Evolutionary conservation across 2,329 filamentous ascomycete genomes (phyloP).

Genomic region (Penicillium carneum): DNA sequence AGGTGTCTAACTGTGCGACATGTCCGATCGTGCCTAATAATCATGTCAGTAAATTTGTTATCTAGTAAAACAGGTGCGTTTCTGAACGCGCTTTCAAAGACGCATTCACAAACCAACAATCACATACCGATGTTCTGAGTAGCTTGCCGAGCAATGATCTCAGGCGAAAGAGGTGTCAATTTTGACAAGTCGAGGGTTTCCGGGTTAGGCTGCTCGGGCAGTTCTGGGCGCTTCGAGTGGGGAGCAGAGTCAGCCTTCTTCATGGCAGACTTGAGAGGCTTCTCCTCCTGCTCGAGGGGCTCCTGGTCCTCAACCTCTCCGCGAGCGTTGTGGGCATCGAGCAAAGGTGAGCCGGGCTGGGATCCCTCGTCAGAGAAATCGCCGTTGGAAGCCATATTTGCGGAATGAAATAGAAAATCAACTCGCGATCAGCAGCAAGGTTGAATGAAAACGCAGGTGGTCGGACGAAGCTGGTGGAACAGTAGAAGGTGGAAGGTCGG

Average conservation of each 20-base stretch:
- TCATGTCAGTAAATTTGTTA: slow-evolving; percentile 10
- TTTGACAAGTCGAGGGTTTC: slow-evolving; percentile 81
- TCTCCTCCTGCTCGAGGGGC: slow-evolving; percentile 65
- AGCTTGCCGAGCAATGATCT: slow-evolving; percentile 96
- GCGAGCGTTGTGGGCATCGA: slow-evolving; percentile 61
- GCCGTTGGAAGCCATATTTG: slow-evolving; percentile 64
- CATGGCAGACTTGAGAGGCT: slow-evolving; percentile 81
- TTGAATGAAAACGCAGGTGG: slow-evolving; percentile 30
- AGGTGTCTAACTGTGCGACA: slow-evolving; percentile 73
- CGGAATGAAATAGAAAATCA: slow-evolving; percentile 34
- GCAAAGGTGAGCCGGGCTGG: slow-evolving; percentile 62
- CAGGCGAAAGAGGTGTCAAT: slow-evolving; percentile 85
- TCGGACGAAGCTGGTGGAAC: slow-evolving; percentile 6
- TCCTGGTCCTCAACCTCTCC: slow-evolving; percentile 80
- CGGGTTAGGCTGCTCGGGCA: slow-evolving; percentile 92
- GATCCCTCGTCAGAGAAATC: slow-evolving; percentile 63
- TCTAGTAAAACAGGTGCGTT: background rate
- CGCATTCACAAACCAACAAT: background rate
- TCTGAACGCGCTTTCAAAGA: background rate
- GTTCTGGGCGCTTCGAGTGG: slow-evolving; percentile 67
- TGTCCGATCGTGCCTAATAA: slow-evolving; percentile 76
- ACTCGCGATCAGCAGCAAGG: slow-evolving; percentile 26
- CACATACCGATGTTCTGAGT: slow-evolving; percentile 93
- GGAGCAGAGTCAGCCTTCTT: slow-evolving; percentile 73
- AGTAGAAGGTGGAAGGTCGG: slow-evolving; percentile 33